Evolutionary conservation across 2,329 filamentous ascomycete species (phyloP).

Genomic region (Aspergillus caelatus): DNA sequence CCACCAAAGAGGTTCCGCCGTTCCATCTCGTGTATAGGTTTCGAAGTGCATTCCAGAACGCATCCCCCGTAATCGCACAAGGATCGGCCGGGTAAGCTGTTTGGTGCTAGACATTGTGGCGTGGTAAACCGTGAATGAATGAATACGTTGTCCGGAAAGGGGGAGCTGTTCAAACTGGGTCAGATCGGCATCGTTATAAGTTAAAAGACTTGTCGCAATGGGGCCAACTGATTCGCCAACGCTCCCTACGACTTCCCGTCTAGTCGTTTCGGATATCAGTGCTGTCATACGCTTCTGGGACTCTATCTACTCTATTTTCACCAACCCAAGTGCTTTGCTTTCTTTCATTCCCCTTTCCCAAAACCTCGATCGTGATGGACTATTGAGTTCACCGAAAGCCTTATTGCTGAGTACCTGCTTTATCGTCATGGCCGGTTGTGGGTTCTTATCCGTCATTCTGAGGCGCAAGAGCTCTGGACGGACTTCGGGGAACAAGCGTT

Average conservation of each 20-base stretch:
- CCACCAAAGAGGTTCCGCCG: slow-evolving; percentile 24
- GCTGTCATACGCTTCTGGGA: slow-evolving; percentile 23
- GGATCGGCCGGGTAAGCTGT: neutral
- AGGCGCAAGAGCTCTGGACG: slow-evolving; percentile 24
- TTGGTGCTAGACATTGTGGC: slow-evolving; percentile 12
- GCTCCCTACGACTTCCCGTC: slow-evolving; percentile 10
- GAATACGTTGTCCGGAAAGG: slow-evolving; percentile 11
- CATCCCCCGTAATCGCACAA: slow-evolving; percentile 12
- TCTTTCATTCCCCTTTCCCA: slow-evolving; percentile 24
- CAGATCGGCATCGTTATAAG: slow-evolving; percentile 20
- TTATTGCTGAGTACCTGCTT: slow-evolving; percentile 36
- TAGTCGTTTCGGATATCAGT: slow-evolving; percentile 11
- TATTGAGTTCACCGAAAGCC: slow-evolving; percentile 32
- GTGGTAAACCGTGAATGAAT: slow-evolving; percentile 13
- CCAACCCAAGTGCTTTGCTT: slow-evolving; percentile 22
- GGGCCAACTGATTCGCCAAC: slow-evolving; percentile 13
- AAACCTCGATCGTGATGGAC: slow-evolving; percentile 29
- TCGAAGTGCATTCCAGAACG: slow-evolving; percentile 28
- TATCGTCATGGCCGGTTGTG: slow-evolving; percentile 41
- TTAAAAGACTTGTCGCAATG: slow-evolving; percentile 18
- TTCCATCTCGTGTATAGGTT: slow-evolving; percentile 24
- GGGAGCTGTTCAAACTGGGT: slow-evolving; percentile 10
- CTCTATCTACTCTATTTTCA: slow-evolving; percentile 21
- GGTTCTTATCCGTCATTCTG: slow-evolving; percentile 33
- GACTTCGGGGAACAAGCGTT: slow-evolving; percentile 21